Percentiles rank a stretch among this genome's conserved stretches.
Evolutionary conservation across 108 stramenopile species (phyloP).

Genomic region (Cyclotella sp.): DNA sequence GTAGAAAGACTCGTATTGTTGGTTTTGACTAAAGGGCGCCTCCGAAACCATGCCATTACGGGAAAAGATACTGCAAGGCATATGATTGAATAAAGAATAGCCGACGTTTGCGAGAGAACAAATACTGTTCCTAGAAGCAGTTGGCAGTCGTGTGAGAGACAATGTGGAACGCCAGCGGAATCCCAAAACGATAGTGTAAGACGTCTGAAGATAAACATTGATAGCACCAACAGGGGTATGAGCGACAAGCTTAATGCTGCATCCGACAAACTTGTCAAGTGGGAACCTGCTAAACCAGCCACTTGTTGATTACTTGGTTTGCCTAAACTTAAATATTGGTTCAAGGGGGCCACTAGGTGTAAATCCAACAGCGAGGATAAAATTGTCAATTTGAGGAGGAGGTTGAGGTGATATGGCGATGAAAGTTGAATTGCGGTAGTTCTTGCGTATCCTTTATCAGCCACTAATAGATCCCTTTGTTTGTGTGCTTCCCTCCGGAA

Average conservation of each 20-base stretch:
- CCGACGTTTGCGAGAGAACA: constrained; percentile 33
- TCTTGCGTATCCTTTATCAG: constrained; percentile 24
- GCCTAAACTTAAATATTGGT: not conserved
- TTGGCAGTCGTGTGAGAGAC: constrained; percentile 36
- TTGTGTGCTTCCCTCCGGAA: constrained; percentile 9
- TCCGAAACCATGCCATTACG: not conserved
- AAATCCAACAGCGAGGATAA: constrained; percentile 24
- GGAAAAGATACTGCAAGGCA: constrained; percentile 15
- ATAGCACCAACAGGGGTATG: constrained; percentile 21
- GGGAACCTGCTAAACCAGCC: too few species aligned
- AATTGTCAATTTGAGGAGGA: constrained; percentile 39
- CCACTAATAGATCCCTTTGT: constrained; percentile 13
- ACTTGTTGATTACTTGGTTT: not conserved
- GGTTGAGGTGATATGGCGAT: constrained; percentile 51
- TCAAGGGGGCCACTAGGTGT: constrained; percentile 5
- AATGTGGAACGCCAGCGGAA: not conserved
- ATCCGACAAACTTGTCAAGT: not conserved
- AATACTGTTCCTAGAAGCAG: constrained; percentile 41
- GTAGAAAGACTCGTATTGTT: not conserved
- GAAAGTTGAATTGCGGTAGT: constrained; percentile 43
- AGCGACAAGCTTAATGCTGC: not conserved
- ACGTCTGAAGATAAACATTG: constrained; percentile 8
- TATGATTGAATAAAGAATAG: constrained; percentile 26
- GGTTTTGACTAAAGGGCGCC: not conserved
- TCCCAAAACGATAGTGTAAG: constrained; percentile 1